These are phyloP conservation scores for Blastomyces silverae DNA, from an alignment of 2,329 filamentous ascomycete genomes.

Conservation along the genomic window DNA sequence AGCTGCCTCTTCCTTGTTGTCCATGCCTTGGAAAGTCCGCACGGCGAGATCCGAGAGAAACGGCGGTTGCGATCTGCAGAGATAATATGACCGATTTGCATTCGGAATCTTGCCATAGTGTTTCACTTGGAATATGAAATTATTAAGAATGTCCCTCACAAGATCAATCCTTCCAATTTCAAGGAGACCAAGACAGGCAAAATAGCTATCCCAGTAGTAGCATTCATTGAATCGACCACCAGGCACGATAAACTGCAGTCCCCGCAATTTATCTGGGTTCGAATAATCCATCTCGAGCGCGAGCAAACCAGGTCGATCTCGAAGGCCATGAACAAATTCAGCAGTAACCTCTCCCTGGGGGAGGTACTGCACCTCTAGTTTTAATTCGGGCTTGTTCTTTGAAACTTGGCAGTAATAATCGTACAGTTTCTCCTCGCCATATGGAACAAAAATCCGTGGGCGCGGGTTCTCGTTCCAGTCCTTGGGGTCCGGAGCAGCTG, in stretches of 20 bases:
- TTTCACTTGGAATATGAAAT: slow-evolving; percentile 87
- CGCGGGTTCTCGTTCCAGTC: slow-evolving; percentile 76
- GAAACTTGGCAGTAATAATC: slow-evolving; percentile 73
- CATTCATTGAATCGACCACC: slow-evolving; percentile 87
- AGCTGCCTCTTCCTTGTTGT: slow-evolving; percentile 62
- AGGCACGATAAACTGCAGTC: slow-evolving; percentile 78
- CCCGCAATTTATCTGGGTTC: slow-evolving; percentile 44
- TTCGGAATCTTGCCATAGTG: slow-evolving; percentile 91
- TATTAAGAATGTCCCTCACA: slow-evolving; percentile 76
- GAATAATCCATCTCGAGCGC: slow-evolving; percentile 73
- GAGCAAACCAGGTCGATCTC: slow-evolving; percentile 71
- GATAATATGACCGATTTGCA: slow-evolving; percentile 80
- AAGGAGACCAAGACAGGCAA: slow-evolving; percentile 76
- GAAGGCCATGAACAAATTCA: slow-evolving; percentile 67
- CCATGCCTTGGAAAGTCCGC: slow-evolving; percentile 74
- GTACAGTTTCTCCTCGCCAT: slow-evolving; percentile 68
- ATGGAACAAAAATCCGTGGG: slow-evolving; percentile 76
- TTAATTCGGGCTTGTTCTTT: slow-evolving; percentile 63
- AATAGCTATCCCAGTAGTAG: slow-evolving; percentile 90
- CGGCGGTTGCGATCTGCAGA: slow-evolving; percentile 75
- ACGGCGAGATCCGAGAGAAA: slow-evolving; percentile 87
- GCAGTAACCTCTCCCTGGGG: slow-evolving; percentile 62
- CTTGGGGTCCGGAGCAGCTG: slow-evolving; percentile 73
- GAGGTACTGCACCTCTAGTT: slow-evolving; percentile 69
- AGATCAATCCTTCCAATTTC: slow-evolving; percentile 68